Base-by-base conservation (phyloP, 495 filamentous ascomycete species). In the Penicillium odoratum region DNA sequence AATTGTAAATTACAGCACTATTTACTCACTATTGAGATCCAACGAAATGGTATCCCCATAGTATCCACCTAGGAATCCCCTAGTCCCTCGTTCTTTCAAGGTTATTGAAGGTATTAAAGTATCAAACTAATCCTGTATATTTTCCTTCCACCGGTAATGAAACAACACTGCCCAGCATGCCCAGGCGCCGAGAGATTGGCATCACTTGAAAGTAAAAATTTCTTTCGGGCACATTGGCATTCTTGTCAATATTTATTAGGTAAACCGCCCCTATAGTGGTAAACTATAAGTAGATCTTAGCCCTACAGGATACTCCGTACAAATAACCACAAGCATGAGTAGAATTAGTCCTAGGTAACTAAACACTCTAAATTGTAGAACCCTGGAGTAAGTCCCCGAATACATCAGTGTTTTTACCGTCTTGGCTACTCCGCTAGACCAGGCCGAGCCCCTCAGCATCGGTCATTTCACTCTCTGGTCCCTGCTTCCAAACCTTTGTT, bases 111-210 rank as follows among this genome's bases (percentile, higher is more conserved):
- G 44, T 47, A 47, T 47, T 47, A 47, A 28, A 28, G 44, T 47
- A 26, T 47, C 11, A 7, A 28, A 47, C 38, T 40, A 16, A 40
- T 40, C 38, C 38, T n/a, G n/a, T 40, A 7, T 5, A 28, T 28
- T 47, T 47, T 1, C 26, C 44, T 5, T 40, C 3, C 15, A 36
- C 33, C 33, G 4, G 38, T 40, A 29, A 21, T 21, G 26, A 48
- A 48, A 48, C 46, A 26, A 48, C 46, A 29, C 28, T 58, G 64
- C 55, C 64, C 56, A 69, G 63, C 63, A 53, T 63, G 71, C 65
- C 66, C 61, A 68, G 65, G 30, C 62, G 71, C 71, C 69, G 53
- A 72, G 71, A 68, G 61, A 64, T 70, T 72, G 71, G 67, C 71
- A 70, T 59, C 52, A 46, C 25, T 50, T 34, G 43, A 60, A 48